phyloP scores from a whole-genome alignment of 257 asterid genomes.

The Prunella vulgaris region DNA sequence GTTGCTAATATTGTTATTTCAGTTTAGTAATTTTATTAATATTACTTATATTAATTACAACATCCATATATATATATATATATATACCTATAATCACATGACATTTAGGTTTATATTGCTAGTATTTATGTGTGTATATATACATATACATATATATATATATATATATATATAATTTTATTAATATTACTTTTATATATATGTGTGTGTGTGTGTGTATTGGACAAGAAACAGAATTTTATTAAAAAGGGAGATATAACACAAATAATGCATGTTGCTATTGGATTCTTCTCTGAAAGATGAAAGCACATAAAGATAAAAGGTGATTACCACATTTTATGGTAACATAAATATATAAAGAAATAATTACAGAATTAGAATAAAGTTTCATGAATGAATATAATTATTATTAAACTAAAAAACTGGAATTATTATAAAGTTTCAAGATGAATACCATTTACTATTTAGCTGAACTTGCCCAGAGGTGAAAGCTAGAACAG shows the following conservation, averaged over 20 bases:
- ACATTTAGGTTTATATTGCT: not conserved
- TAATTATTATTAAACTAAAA: constrained; percentile 56
- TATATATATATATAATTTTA: not conserved
- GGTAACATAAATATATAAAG: not conserved
- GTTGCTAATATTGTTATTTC: no score
- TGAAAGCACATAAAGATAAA: not conserved
- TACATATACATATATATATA: not conserved
- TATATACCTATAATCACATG: no score
- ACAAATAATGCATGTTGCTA: not conserved
- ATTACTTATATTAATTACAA: no score
- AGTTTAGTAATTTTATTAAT: no score
- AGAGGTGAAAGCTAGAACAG: constrained; percentile 58
- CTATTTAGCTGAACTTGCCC: constrained; percentile 69
- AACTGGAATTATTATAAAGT: constrained; percentile 1
- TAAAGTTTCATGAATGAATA: constrained; percentile 25
- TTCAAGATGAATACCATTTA: constrained; percentile 58
- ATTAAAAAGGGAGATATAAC: not conserved
- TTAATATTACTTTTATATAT: no score
- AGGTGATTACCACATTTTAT: constrained; percentile 5
- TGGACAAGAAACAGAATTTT: not conserved
- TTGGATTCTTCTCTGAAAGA: not conserved
- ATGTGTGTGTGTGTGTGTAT: no score
- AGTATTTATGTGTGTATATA: not conserved
- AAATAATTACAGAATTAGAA: not conserved
- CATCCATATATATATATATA: no score